Evolutionary conservation across 2,329 filamentous ascomycete genomes (phyloP), one percentile per base, ranked within the genome.

Genomic region (Sarocladiaceae sp.): DNA sequence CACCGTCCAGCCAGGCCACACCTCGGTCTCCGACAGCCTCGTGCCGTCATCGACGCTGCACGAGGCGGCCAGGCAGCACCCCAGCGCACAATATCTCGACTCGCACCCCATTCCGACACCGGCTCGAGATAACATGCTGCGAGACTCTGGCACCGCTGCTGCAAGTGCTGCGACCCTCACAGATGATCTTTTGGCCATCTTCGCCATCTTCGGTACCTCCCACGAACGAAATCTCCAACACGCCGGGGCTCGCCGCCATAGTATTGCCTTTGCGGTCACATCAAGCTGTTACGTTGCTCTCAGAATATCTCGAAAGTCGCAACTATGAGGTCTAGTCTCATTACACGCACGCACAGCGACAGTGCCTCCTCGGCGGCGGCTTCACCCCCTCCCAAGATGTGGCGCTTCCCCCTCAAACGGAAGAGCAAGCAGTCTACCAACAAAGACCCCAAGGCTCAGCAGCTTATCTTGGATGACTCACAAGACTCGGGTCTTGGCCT

Each of bases 401-500:
- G 37, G 37, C 21, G 37, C 37, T 43, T 19, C 6, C 9, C 12
- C 13, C 15, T 43, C 16, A 33, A 33, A n/a, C 26, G 26, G 18
- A 33, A 24, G 40, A 16, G 13, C 16, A 32, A 23, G 6, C 12
- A 43, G 23, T 11, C 7, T 19, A 33, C 6, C 16, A 10, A 12
- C 18, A 43, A 33, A 19, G 40, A 53, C 15, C 39, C 43, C 2
- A 43, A 41, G 27, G 34, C 46, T 15, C 44, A 50, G 16, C 21
- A 33, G 21, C 44, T 47, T 13, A 39, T 42, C 15, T 21, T 47
- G 33, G 59, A 62, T 6, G 58, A 59, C 21, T 47, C 52, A 23
- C 54, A 52, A 45, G 59, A 63, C 33, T 54, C 57, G 15, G 18
- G 23, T 11, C 50, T 57, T n/a, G 49, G 53, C 9, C 50, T 53